Evolutionary conservation across 176 grass and related monocot genomes (phyloP), one percentile per base, ranked within the genome.

Genomic region (Calamus simplicifolius): DNA sequence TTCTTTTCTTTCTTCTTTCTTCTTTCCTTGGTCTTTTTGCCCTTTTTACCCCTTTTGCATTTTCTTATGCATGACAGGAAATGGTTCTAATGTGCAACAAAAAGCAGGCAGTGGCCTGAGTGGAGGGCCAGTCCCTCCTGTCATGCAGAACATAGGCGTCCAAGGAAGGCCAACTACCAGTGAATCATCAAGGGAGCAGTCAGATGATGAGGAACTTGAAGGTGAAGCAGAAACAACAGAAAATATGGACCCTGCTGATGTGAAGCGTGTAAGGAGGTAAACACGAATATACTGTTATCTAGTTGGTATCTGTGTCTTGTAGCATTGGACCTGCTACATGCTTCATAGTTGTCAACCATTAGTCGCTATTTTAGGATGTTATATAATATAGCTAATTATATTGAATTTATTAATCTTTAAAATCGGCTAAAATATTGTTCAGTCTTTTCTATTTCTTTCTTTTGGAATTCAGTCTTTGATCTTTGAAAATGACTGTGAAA

Each of bases 251-350:
- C 79, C 70, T 28, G 6, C 73, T 65, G 86, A 75, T 73, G 52
- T 59, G 19, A 95, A 89, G 30, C 74, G 80, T 49, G 61, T 78
- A 58, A 86, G 80, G 56, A 95, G 85, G 90, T 95, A 89, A 68
- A 25, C 15, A 52, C 10, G 63, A 35, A 64, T 19, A 35, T 56
- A 29, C 12, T 28, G 2, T 19, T 25, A 6, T 17, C 43, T 54
- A 52, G 3, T 43, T 48, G 35, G 10, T 43, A 13, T 43, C 35
- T 43, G 5, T 43, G 2, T 43, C 7, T 10, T 13, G 10, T 12
- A 43, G 35, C 6, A 10, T 43, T 3, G 10, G 12, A 43, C 12
- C 35, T 43, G 35, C 12, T 43, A 43, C 35, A 13, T 43, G 35
- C 35, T 43, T 43, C 10, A 43, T 43, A 0, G 35, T 13, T 12